Percentiles rank a stretch among this genome's conserved stretches.
phyloP scores from a whole-genome alignment of 192 early-diverging fungal genomes.

The Oehlia diaphana region DNA sequence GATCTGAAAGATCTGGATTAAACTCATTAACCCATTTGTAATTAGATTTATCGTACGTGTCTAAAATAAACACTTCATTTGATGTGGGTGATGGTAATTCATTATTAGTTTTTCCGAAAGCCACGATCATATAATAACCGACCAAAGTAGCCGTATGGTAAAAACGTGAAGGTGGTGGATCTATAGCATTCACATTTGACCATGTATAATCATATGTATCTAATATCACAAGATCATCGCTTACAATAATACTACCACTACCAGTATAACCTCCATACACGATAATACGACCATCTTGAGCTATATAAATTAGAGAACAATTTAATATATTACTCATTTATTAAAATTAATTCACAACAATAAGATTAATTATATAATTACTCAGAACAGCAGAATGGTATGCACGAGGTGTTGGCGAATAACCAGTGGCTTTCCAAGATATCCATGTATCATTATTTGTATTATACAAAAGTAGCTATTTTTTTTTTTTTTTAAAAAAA shows the following conservation, averaged over 20 bases:
- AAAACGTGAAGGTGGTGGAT: background rate
- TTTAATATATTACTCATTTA: background rate
- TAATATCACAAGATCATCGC: conserved; percentile 1
- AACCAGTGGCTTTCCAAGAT: background rate
- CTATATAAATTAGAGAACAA: background rate
- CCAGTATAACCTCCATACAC: background rate
- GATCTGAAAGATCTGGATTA: too few relatives aligned
- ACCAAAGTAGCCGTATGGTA: conserved; percentile 16
- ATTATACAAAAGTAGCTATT: conserved; percentile 7
- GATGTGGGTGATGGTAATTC: too few relatives aligned
- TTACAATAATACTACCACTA: too few relatives aligned
- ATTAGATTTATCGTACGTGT: background rate
- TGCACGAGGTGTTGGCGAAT: background rate
- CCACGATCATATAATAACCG: background rate
- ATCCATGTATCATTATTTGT: background rate
- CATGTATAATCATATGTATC: background rate
- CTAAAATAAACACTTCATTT: conserved; percentile 2
- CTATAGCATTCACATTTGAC: background rate
- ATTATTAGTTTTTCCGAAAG: background rate
- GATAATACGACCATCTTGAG: conserved; percentile 7
- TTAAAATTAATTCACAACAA: background rate
- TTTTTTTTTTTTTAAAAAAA: background rate
- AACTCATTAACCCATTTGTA: conserved; percentile 1
- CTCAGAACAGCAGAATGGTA: conserved; percentile 3
- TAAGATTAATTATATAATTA: background rate